Percentiles rank a stretch among this genome's conserved stretches.
Evolutionary conservation across 148 eudicot species (phyloP).

Genomic region (Selenicereus undatus): DNA sequence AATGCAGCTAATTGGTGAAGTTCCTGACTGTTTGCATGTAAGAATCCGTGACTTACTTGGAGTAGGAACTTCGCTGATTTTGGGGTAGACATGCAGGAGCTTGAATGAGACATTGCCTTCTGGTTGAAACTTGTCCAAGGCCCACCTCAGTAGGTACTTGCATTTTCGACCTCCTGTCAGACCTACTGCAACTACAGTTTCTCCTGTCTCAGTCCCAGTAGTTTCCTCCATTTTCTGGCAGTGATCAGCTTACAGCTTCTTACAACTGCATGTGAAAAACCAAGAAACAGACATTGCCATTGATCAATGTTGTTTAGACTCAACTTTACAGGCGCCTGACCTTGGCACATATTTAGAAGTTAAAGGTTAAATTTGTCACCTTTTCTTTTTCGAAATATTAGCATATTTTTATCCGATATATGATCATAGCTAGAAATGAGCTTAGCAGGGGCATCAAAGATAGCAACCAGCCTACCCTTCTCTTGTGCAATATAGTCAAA

Average conservation of each 20-base stretch:
- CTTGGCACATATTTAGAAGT: no score
- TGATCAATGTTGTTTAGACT: no score
- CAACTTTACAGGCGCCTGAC: no score
- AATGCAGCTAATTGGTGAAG: neutral
- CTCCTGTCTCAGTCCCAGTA: neutral
- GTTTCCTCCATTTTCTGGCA: neutral
- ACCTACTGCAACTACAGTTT: neutral
- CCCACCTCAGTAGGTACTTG: neutral
- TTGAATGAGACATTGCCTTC: neutral
- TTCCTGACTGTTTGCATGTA: neutral
- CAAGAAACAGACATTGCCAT: neutral
- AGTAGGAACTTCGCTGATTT: neutral
- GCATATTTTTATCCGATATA: no score
- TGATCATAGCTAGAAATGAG: no score
- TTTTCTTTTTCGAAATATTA: no score
- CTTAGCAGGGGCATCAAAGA: no score
- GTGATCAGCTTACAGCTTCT: neutral
- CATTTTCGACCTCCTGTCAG: neutral
- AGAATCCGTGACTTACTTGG: conserved; percentile 49
- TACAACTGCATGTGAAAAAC: neutral
- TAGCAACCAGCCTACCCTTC: no score
- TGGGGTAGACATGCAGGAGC: neutral
- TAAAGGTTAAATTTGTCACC: no score
- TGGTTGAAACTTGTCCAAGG: neutral
- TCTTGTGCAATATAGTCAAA: no score